Conservation (phyloP, 768 basidiomycete genomes). For the Cyathus striatus region DNA sequence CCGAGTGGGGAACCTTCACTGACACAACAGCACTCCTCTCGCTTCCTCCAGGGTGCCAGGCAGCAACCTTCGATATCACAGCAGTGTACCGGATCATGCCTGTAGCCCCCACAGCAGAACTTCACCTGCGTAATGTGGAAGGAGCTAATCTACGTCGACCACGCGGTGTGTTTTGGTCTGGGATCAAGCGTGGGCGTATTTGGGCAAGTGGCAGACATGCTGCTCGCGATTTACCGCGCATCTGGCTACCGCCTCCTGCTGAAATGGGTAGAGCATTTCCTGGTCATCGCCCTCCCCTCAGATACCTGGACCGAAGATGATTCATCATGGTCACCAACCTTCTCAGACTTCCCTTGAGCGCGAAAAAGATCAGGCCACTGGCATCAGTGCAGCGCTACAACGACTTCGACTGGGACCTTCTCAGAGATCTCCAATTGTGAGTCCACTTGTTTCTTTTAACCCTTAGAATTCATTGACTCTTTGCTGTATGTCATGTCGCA, state of each 20-base stretch:
- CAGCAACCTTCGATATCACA: conserved; percentile 33
- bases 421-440: too few relatives aligned
- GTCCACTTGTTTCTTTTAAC: too few relatives aligned
- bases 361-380: conserved; percentile 16
- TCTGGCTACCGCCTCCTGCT: conserved; percentile 12
- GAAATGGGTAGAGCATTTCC: conserved; percentile 38
- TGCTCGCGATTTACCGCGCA: conserved; percentile 20
- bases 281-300: conserved; percentile 17
- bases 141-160: conserved; percentile 25
- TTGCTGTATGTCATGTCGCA: too few relatives aligned
- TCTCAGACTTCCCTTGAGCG: conserved; percentile 26
- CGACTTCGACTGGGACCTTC: conserved; percentile 33
- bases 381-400: conserved; percentile 17
- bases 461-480: too few relatives aligned
- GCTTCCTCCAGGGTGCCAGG: conserved; percentile 23
- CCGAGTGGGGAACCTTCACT: conserved; percentile 32
- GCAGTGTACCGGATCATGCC: conserved; percentile 32
- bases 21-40: conserved; percentile 16
- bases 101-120: conserved; percentile 26
- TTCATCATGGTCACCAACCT: conserved; percentile 18
- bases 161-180: conserved; percentile 23
- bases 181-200: conserved; percentile 28
- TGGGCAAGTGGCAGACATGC: conserved; percentile 26
- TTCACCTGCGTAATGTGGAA: conserved; percentile 23
- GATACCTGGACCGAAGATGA: conserved; percentile 18